Evolutionary conservation across 1,139 yeast species (phyloP), one percentile per base, ranked within the genome.

Genomic region (Candida sojae): DNA sequence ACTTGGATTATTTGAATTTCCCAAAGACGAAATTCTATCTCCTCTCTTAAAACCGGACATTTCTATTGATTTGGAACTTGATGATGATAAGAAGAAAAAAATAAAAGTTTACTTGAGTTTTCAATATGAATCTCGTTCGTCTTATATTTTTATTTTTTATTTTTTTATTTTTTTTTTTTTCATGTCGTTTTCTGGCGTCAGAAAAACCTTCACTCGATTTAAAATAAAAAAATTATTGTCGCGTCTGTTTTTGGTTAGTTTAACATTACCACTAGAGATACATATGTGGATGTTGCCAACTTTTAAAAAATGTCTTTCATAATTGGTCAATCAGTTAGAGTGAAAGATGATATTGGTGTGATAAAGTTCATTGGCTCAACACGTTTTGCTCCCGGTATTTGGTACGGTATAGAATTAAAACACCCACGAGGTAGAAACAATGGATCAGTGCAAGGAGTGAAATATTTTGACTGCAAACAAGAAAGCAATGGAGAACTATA

Each of bases 331-430:
- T 53, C 56, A 12, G 83, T 80, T 4, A 34, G 47, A 10, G 78
- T 82, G 13, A 68, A 67, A 51, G 76, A 73, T 10, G 66, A 68
- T 9, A 42, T 53, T 0, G 90, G 88, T 0, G 56, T 61, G 0
- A 73, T 84, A 1, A 63, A 77, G 44, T 84, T 62, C 56, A 52
- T 76, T 3, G 91, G 90, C 0, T 50, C 58, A 25, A 82, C 89
- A 0, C 57, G 76, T 43, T 85, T 85, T 66, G 83, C 88, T 3
- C 68, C 76, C 0, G 91, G 90, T 0, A 58, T 56, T 1, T 92
- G 98, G 98, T 73, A 84, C 10, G 98, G 97, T 0, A 74, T 92
- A 3, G 90, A 86, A 57, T 73, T 90, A 34, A 82, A 79, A 30
- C 68, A 70, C 11, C 80, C 86, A 0, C 60, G 60, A 0, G 98